These are phyloP conservation scores for Penicillium silybi DNA, from an alignment of 495 filamentous ascomycete genomes.

Conservation along the genomic window DNA sequence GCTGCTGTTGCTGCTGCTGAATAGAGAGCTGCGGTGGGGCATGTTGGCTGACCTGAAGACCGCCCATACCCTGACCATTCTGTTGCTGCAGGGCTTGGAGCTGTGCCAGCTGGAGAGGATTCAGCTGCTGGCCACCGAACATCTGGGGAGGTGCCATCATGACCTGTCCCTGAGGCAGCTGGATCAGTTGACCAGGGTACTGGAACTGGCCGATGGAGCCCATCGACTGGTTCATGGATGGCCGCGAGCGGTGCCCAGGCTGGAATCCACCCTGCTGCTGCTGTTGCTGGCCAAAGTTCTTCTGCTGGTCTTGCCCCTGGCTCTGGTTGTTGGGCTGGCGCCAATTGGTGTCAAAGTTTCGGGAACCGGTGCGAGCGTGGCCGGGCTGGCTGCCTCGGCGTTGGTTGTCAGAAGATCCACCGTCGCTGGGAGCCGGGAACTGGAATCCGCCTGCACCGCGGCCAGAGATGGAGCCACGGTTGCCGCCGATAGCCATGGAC, in stretches of 20 bases:
- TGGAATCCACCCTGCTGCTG: constrained; percentile 67
- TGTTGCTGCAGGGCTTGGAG: constrained; percentile 89
- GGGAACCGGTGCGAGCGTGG: constrained; percentile 75
- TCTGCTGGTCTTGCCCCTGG: constrained; percentile 51
- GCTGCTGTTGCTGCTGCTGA: constrained; percentile 62
- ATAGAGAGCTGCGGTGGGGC: constrained; percentile 57
- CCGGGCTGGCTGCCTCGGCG: constrained; percentile 64
- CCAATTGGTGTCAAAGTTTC: constrained; percentile 98
- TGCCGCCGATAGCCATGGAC: constrained; percentile 63
- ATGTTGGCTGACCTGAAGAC: constrained; percentile 72
- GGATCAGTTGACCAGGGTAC: constrained; percentile 81
- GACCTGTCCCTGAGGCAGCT: constrained; percentile 78
- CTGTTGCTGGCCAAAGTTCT: constrained; percentile 60
- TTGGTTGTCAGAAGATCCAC: constrained; percentile 56
- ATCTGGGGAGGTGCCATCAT: constrained; percentile 67
- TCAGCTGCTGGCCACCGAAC: constrained; percentile 80
- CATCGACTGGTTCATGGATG: constrained; percentile 83
- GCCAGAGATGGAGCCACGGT: constrained; percentile 49
- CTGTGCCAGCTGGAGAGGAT: constrained; percentile 83
- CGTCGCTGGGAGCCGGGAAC: constrained; percentile 59
- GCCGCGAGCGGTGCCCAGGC: constrained; percentile 82
- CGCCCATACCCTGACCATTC: constrained; percentile 66
- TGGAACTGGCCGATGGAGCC: constrained; percentile 84
- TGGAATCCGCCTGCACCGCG: constrained; percentile 66
- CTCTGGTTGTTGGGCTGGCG: constrained; percentile 74